phyloP scores from a whole-genome alignment of 2,329 filamentous ascomycete genomes.

The Penicillium verrucosum region DNA sequence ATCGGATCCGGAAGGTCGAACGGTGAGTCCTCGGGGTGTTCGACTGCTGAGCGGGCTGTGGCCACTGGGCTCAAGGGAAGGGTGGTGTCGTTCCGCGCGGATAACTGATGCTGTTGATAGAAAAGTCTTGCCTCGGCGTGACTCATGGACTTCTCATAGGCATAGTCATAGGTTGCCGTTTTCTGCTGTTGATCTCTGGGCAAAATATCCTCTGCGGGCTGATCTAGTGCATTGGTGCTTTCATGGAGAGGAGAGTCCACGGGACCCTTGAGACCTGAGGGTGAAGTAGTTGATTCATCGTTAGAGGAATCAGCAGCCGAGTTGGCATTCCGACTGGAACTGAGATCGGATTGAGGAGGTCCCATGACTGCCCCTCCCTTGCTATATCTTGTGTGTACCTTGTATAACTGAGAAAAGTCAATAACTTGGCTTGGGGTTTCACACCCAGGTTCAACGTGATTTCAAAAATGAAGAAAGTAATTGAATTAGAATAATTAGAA shows the following conservation, averaged over 20 bases:
- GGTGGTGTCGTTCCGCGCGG: conserved; percentile 43
- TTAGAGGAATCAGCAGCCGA: conserved; percentile 6
- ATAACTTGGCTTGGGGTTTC: neutral
- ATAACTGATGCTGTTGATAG: conserved; percentile 82
- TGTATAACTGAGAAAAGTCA: neutral
- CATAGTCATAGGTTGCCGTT: conserved; percentile 89
- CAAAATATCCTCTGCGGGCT: conserved; percentile 27
- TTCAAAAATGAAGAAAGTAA: neutral
- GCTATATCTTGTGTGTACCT: neutral
- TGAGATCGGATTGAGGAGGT: conserved; percentile 14
- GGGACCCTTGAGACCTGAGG: conserved; percentile 8
- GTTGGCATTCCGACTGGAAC: conserved; percentile 24
- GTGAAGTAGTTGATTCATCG: conserved; percentile 7
- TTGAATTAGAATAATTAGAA: neutral
- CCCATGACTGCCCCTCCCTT: conserved; percentile 19
- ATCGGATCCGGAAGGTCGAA: conserved; percentile 4
- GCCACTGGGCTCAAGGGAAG: conserved; percentile 37
- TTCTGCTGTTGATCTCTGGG: conserved; percentile 53
- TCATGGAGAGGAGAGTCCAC: conserved; percentile 10
- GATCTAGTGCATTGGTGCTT: conserved; percentile 9
- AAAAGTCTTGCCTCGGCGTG: conserved; percentile 94
- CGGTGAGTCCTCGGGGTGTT: conserved; percentile 9
- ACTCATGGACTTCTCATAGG: conserved; percentile 89
- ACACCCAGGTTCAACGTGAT: neutral
- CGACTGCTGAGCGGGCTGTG: conserved; percentile 11